phyloP scores from a whole-genome alignment of 139 green algal genomes.

The Micromonas pusilla region DNA sequence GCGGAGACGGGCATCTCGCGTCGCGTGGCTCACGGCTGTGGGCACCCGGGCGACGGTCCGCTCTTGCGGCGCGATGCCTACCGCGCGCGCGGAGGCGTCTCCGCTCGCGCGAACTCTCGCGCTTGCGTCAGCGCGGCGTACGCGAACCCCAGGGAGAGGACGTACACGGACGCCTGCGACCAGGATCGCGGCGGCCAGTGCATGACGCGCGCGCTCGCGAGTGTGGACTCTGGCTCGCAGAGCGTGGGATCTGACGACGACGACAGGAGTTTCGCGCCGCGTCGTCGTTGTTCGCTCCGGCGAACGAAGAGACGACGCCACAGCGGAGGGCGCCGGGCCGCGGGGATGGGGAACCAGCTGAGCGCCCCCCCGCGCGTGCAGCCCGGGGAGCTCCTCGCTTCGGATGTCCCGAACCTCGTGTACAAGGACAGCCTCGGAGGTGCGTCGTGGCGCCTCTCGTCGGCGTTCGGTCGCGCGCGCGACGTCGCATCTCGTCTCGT shows the following conservation, averaged over 20 bases:
- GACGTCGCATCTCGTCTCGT: too few relatives aligned
- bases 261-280: too few relatives aligned
- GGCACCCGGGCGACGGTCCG: too few relatives aligned
- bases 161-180: background rate
- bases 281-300: too few relatives aligned
- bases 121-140: slow-evolving; percentile 21
- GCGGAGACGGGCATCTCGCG: too few relatives aligned
- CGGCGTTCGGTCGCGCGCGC: background rate
- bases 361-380: slow-evolving; percentile 45
- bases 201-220: background rate
- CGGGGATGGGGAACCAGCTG: slow-evolving; percentile 56
- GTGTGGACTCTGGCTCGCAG: too few relatives aligned
- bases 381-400: slow-evolving; percentile 33
- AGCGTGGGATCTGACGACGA: too few relatives aligned
- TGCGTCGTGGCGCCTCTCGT: background rate
- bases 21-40: too few relatives aligned
- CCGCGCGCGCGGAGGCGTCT: slow-evolving; percentile 26
- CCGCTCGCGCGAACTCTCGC: slow-evolving; percentile 34
- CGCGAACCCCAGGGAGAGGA: background rate
- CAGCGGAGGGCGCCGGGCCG: background rate
- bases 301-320: background rate
- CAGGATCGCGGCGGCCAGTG: background rate
- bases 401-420: slow-evolving; percentile 58
- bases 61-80: too few relatives aligned
- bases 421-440: slow-evolving; percentile 63